phyloP scores from a whole-genome alignment of 352 stramenopile species.

The Hyaloperonospora brassicae region DNA sequence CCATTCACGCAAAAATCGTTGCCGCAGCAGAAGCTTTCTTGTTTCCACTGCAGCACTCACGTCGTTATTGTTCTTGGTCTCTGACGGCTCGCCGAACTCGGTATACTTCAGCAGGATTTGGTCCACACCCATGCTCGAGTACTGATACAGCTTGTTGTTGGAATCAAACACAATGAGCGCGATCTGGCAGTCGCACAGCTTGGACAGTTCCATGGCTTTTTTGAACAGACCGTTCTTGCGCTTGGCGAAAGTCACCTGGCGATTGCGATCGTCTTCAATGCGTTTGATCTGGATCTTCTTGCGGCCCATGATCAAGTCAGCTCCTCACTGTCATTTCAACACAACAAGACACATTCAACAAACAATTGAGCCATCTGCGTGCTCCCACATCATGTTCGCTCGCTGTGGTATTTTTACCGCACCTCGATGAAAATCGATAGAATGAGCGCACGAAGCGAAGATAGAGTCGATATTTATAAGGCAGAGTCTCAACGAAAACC shows the following conservation, averaged over 20 bases:
- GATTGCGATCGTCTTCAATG: constrained; percentile 81
- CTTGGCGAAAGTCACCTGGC: constrained; percentile 78
- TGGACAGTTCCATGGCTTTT: constrained; percentile 83
- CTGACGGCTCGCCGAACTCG: constrained; percentile 75
- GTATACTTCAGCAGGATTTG: constrained; percentile 84
- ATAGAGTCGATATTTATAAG: constrained; percentile 33
- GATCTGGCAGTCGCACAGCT: constrained; percentile 83
- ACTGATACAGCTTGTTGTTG: constrained; percentile 82
- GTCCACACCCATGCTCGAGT: constrained; percentile 74
- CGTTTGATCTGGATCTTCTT: constrained; percentile 88
- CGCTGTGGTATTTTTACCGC: too few relatives aligned
- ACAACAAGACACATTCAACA: too few relatives aligned
- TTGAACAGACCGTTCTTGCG: constrained; percentile 83
- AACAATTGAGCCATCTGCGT: too few relatives aligned
- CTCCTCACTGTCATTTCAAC: neutral
- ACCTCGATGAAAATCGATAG: too few relatives aligned
- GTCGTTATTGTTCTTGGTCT: constrained; percentile 79
- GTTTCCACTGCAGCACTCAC: constrained; percentile 38
- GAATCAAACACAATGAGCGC: constrained; percentile 83
- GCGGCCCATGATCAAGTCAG: constrained; percentile 47
- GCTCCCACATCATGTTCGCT: too few relatives aligned
- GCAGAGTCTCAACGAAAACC: constrained; percentile 22
- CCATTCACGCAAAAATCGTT: too few relatives aligned
- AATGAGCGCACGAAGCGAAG: too few relatives aligned
- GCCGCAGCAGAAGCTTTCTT: too few relatives aligned